Conservation (phyloP, 2,329 filamentous ascomycete genomes). For the Calonectria fujianensis region DNA sequence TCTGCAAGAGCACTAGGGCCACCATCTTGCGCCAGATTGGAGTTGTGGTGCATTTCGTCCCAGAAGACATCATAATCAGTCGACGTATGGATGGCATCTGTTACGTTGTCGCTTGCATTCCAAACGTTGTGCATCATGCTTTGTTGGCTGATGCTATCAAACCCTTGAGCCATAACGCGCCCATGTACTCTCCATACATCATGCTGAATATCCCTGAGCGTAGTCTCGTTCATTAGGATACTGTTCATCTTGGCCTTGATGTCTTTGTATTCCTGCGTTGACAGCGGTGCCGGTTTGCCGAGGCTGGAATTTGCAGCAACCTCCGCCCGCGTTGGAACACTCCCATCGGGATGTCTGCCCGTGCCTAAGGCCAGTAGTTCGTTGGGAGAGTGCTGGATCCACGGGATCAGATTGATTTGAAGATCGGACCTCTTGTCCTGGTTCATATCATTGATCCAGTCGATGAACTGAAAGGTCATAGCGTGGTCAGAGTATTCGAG, state of each 20-base stretch:
- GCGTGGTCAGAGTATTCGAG: slow-evolving; percentile 77
- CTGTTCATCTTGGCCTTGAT: slow-evolving; percentile 39
- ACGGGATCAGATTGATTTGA: slow-evolving; percentile 77
- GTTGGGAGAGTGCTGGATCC: slow-evolving; percentile 67
- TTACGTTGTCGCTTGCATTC: slow-evolving; percentile 36
- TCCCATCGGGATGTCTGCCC: slow-evolving; percentile 27
- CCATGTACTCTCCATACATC: slow-evolving; percentile 41
- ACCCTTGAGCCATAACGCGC: slow-evolving; percentile 26
- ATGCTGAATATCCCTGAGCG: slow-evolving; percentile 5
- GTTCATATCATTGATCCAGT: slow-evolving; percentile 77
- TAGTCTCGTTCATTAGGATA: slow-evolving; percentile 45
- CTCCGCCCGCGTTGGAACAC: slow-evolving; percentile 8
- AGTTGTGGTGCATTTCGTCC: slow-evolving; percentile 44
- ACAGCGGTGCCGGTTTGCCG: slow-evolving; percentile 17
- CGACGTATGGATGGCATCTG: slow-evolving; percentile 35
- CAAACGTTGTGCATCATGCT: slow-evolving; percentile 37
- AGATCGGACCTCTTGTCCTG: slow-evolving; percentile 64
- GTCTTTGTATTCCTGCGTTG: slow-evolving; percentile 34
- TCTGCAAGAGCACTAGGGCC: slow-evolving; percentile 31
- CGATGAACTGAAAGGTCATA: slow-evolving; percentile 78
- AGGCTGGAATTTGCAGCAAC: slow-evolving; percentile 24
- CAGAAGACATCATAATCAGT: slow-evolving; percentile 42
- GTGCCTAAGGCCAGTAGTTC: slow-evolving; percentile 38
- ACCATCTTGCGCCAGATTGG: slow-evolving; percentile 37
- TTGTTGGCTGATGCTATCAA: slow-evolving; percentile 39